These are phyloP conservation scores for Fusarium fracticaudum DNA, from an alignment of 2,329 filamentous ascomycete genomes.

Conservation along the genomic window DNA sequence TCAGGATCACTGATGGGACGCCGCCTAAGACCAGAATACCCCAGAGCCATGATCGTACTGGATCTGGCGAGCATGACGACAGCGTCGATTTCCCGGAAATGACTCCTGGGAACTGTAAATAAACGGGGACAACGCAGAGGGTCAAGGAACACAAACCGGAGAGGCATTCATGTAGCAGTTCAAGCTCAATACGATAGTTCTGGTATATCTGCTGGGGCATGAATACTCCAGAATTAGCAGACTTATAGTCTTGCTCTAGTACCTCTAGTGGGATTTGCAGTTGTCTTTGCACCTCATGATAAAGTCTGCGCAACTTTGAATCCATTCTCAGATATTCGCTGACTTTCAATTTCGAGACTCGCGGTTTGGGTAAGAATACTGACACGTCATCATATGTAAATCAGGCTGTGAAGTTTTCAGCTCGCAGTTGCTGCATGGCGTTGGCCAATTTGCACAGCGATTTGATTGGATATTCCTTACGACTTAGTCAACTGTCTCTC, in stretches of 20 bases:
- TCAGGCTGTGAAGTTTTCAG: neutral
- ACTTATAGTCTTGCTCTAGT: rapidly evolving
- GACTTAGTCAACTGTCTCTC: neutral
- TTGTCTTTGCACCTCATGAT: neutral
- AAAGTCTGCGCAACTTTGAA: rapidly evolving
- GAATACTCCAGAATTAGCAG: rapidly evolving
- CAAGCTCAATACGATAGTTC: neutral
- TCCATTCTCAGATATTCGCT: rapidly evolving
- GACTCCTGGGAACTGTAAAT: rapidly evolving
- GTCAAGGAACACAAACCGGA: rapidly evolving
- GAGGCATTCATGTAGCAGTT: rapidly evolving
- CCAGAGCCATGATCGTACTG: neutral
- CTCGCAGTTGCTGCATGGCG: neutral
- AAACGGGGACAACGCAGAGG: rapidly evolving
- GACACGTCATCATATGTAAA: neutral
- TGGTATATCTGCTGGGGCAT: rapidly evolving
- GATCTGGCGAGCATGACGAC: no score
- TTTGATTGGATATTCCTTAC: neutral
- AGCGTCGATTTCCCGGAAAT: rapidly evolving
- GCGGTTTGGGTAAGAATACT: rapidly evolving
- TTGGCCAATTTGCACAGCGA: rapidly evolving
- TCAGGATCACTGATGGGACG: rapidly evolving
- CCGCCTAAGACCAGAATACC: neutral
- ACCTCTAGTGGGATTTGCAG: rapidly evolving
- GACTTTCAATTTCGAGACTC: rapidly evolving